These are phyloP conservation scores for Hemileccinum impolitum DNA, from an alignment of 768 basidiomycete genomes.

Conservation along the genomic window DNA sequence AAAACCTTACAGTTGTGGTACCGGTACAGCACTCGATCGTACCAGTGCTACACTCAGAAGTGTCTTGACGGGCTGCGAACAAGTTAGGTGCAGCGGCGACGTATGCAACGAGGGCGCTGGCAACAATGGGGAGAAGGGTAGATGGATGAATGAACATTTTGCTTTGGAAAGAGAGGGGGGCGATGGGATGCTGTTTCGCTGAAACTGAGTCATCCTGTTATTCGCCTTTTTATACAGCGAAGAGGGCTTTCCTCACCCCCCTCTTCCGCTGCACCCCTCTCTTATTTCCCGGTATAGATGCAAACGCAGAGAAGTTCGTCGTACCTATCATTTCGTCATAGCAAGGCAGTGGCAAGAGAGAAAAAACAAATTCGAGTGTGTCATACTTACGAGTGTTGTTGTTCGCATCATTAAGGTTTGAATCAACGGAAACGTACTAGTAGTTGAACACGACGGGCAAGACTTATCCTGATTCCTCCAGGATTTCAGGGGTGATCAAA, in stretches of 20 bases:
- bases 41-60: constrained; percentile 17
- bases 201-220: not conserved
- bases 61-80: constrained; percentile 1
- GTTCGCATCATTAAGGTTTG: no score
- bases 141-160: constrained; percentile 10
- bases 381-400: no score
- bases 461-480: no score
- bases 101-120: not conserved
- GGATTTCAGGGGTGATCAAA: no score
- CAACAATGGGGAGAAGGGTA: constrained; percentile 8
- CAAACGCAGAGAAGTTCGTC: no score
- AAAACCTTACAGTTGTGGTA: not conserved
- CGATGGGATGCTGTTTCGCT: not conserved
- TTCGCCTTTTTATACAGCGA: constrained; percentile 11
- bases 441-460: no score
- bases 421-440: no score
- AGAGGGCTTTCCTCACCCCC: no score
- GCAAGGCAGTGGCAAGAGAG: no score
- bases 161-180: not conserved
- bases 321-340: no score
- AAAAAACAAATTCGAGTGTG: no score
- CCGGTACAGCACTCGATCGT: constrained; percentile 8
- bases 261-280: not conserved
- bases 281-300: no score
- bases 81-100: constrained; percentile 6